Conservation (phyloP, 1,284 basidiomycete genomes). For the Farysia itapuensis region DNA sequence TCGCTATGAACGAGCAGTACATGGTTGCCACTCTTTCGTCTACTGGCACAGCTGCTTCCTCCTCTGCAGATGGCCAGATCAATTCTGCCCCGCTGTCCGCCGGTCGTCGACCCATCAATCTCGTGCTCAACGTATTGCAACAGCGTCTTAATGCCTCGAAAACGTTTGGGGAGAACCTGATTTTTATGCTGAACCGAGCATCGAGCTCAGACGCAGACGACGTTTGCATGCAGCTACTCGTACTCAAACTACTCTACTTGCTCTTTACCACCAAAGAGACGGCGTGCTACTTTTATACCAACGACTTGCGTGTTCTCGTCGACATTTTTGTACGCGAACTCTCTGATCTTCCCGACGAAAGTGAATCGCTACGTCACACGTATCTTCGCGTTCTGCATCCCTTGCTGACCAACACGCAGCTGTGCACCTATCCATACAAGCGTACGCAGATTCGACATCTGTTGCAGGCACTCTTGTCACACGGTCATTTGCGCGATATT, state of each 20-base stretch:
- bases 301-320: conserved; percentile 90
- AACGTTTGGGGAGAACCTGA: conserved; percentile 96
- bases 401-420: conserved; percentile 88
- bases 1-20: conserved; percentile 93
- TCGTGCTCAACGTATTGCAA: conserved; percentile 80
- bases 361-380: conserved; percentile 93
- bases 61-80: conserved; percentile 7
- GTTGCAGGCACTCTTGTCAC: conserved; percentile 75
- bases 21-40: conserved; percentile 73
- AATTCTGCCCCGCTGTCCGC: conserved; percentile 8
- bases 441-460: conserved; percentile 81
- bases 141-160: conserved; percentile 78
- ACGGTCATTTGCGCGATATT: conserved; percentile 70
- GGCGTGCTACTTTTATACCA: conserved; percentile 96
- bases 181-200: conserved; percentile 96
- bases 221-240: conserved; percentile 87
- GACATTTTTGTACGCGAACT: conserved; percentile 94
- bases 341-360: conserved; percentile 85
- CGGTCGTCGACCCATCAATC: conserved; percentile 64
- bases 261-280: conserved; percentile 91
- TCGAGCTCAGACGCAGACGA: conserved; percentile 69
- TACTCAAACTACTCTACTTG: conserved; percentile 91
- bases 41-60: conserved; percentile 59
- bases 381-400: conserved; percentile 95
- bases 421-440: conserved; percentile 82